phyloP scores from a whole-genome alignment of 306 rosid species.

The Malus asiatica region DNA sequence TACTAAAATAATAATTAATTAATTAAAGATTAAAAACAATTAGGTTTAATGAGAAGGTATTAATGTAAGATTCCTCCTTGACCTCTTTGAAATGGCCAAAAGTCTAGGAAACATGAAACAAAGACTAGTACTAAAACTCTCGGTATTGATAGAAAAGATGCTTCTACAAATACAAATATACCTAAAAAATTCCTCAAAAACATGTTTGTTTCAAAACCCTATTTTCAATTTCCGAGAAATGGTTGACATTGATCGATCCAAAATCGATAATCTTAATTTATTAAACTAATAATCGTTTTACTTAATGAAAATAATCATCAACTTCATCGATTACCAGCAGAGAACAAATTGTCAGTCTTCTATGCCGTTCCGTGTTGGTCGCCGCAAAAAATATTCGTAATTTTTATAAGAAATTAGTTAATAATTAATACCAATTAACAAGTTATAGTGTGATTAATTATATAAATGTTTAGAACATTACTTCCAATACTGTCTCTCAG shows the following conservation, averaged over 20 bases:
- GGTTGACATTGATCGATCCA: conserved; percentile 30
- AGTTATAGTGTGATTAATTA: neutral
- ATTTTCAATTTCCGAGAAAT: conserved; percentile 32
- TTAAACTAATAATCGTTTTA: conserved; percentile 9
- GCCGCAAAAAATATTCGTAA: conserved; percentile 22
- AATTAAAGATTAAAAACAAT: neutral
- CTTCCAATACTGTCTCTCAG: conserved; percentile 62
- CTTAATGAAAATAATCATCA: conserved; percentile 23
- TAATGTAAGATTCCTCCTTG: conserved; percentile 45
- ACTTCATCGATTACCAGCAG: conserved; percentile 19
- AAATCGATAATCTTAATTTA: conserved; percentile 8
- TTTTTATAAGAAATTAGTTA: neutral
- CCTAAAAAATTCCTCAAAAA: conserved; percentile 17
- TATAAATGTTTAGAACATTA: conserved; percentile 11
- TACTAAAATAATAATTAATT: neutral
- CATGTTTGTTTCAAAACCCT: conserved; percentile 23
- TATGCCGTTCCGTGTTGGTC: conserved; percentile 43
- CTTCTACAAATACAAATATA: conserved; percentile 41
- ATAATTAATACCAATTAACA: neutral
- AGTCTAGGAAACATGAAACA: conserved; percentile 21
- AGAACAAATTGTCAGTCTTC: conserved; percentile 39
- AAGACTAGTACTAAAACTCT: conserved; percentile 20
- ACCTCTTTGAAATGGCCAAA: conserved; percentile 6
- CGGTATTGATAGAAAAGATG: conserved; percentile 37
- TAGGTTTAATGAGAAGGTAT: neutral